Percentiles rank a stretch among this genome's conserved stretches.
Conservation (phyloP, 2,329 filamentous ascomycete genomes). For the Didymella arachidicola region DNA sequence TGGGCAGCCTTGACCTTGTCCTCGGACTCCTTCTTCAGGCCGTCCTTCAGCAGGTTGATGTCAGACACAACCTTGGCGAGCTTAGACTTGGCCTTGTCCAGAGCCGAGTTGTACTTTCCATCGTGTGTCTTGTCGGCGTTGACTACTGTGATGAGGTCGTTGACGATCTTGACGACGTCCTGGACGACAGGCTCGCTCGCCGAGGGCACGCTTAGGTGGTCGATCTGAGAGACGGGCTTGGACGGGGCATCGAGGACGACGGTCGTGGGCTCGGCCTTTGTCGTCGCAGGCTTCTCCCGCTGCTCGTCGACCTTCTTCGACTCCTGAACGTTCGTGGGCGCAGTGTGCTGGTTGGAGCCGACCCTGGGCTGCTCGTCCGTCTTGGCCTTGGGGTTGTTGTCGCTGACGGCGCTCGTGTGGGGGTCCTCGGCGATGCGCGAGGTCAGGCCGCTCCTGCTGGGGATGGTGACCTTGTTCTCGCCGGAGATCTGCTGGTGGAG, state of each 20-base stretch:
- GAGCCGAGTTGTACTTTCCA: slow-evolving; percentile 77
- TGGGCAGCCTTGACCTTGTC: slow-evolving; percentile 74
- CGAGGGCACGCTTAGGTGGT: slow-evolving; percentile 76
- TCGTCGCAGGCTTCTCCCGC: slow-evolving; percentile 40
- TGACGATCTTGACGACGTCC: slow-evolving; percentile 92
- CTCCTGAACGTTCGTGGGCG: slow-evolving; percentile 39
- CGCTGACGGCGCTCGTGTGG: slow-evolving; percentile 68
- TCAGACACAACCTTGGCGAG: slow-evolving; percentile 79
- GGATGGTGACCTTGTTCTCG: slow-evolving; percentile 80
- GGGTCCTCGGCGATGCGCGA: slow-evolving; percentile 76
- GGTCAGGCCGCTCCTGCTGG: slow-evolving; percentile 83
- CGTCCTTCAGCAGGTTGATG: slow-evolving; percentile 76
- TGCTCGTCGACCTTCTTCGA: slow-evolving; percentile 40
- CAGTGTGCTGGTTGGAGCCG: slow-evolving; percentile 26
- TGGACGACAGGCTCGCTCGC: slow-evolving; percentile 88
- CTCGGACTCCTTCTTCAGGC: slow-evolving; percentile 74
- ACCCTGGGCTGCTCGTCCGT: slow-evolving; percentile 36
- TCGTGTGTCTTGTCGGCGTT: slow-evolving; percentile 80
- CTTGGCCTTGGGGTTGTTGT: slow-evolving; percentile 47
- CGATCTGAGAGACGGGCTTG: slow-evolving; percentile 66
- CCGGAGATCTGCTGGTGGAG: slow-evolving; percentile 58
- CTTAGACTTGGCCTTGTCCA: slow-evolving; percentile 86
- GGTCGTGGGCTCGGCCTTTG: slow-evolving; percentile 19
- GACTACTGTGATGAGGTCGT: slow-evolving; percentile 92
- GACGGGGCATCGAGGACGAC: slow-evolving; percentile 26